Evolutionary conservation across 1,284 basidiomycete genomes (phyloP), one percentile per base, ranked within the genome.

Genomic region (Trichosporon coremiiforme): DNA sequence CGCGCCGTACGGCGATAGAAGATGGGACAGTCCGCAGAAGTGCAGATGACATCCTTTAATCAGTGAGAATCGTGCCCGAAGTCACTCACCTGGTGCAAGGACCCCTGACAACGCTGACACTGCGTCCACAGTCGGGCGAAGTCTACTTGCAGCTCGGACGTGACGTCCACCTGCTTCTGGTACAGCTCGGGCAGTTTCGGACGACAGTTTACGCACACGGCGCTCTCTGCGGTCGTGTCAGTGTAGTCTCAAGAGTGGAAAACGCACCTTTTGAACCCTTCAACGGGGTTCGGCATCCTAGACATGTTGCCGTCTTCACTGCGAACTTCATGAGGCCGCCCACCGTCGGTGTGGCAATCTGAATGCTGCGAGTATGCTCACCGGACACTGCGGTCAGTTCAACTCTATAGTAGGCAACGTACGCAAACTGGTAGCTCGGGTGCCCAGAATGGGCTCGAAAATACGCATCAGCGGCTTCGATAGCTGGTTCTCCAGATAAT

Each of bases 281-380:
- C 66, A 98, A 79, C 12, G 93, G 90, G 0, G 95, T 95, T 82
- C 94, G 95, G 84, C 95, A 98, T 0, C 95, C 93, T 47, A 98
- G 85, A 78, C 95, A 98, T 1, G 93, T 98, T 0, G 91, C 88
- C 0, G 92, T 95, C 84, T 94, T 95, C 31, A 96, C 93, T 0
- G 94, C 94, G 77, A 96, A 98, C 82, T 95, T 96, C 95, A 98
- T 98, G 67, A 98, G 82, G 15, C 95, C 95, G 22, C 95, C 95
- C 10, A 94, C 88, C 0, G 93, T 95, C 0, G 95, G 95, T 0
- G 95, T 98, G 2, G 95, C 94, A 64, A 98, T 95, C 73, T 93
- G 90, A 67, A 98, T 96, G 0, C 93, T 90, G 53, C 95, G 87
- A 1, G 95, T 98, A 78, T 98, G 95, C 74, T 95, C 94, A 1